Evolutionary conservation across 1,284 basidiomycete genomes (phyloP).

Genomic region (Puccinia novopanici): DNA sequence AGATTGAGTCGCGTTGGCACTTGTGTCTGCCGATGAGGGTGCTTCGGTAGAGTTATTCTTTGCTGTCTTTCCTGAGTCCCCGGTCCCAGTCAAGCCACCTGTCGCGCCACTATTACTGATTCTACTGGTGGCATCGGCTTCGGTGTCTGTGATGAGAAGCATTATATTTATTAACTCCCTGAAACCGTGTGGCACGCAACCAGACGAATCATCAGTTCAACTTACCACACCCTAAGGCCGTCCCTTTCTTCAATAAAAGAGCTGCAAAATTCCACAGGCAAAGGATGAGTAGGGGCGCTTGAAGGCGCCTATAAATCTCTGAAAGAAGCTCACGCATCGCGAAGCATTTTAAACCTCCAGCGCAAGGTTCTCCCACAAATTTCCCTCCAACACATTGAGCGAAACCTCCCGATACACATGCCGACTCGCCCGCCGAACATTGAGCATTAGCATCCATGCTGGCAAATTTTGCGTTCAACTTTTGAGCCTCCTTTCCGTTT

Average conservation of each 20-base stretch:
- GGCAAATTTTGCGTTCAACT: constrained; percentile 44
- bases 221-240: constrained; percentile 40
- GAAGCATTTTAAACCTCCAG: constrained; percentile 30
- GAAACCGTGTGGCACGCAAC: background rate
- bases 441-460: constrained; percentile 30
- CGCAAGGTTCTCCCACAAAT: constrained; percentile 36
- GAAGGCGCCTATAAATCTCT: too few species aligned
- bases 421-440: constrained; percentile 40
- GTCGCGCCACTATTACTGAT: constrained; percentile 41
- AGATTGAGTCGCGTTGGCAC: constrained; percentile 16
- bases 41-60: background rate
- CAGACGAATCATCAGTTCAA: background rate
- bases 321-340: constrained; percentile 41
- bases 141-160: constrained; percentile 25
- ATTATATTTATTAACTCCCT: background rate
- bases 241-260: constrained; percentile 41
- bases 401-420: constrained; percentile 44
- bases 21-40: background rate
- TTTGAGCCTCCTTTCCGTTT: constrained; percentile 44
- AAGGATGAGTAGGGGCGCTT: background rate
- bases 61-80: background rate
- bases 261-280: constrained; percentile 18
- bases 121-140: constrained; percentile 31
- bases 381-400: constrained; percentile 46
- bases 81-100: constrained; percentile 40